These are phyloP conservation scores for Groenewaldozyma salmanticensis DNA, from an alignment of 805 yeast genomes.

Conservation along the genomic window DNA sequence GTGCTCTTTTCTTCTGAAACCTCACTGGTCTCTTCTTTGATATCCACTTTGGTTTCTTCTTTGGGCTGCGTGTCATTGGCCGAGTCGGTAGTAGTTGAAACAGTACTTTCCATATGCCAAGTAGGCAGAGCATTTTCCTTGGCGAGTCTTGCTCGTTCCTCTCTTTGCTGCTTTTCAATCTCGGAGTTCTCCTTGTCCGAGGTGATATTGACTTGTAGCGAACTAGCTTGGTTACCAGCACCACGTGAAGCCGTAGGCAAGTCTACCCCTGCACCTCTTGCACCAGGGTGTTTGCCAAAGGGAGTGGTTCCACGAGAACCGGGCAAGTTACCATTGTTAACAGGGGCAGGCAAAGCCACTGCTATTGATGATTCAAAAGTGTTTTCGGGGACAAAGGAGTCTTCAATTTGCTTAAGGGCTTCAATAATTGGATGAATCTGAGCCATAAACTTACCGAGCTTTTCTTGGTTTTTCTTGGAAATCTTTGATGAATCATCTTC, in stretches of 20 bases:
- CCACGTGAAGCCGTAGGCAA: conserved; percentile 29
- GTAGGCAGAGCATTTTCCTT: conserved; percentile 93
- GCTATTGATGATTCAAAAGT: conserved; percentile 79
- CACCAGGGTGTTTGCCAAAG: conserved; percentile 9
- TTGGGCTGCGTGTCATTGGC: not conserved
- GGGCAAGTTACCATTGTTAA: conserved; percentile 22
- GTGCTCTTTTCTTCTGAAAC: conserved; percentile 22
- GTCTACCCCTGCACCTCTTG: conserved; percentile 17
- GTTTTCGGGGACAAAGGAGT: conserved; percentile 72
- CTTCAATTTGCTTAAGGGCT: conserved; percentile 73
- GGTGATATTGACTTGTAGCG: conserved; percentile 78
- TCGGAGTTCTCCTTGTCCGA: conserved; percentile 77
- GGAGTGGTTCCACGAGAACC: conserved; percentile 4
- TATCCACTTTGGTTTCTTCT: not conserved
- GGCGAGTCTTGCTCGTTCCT: conserved; percentile 55
- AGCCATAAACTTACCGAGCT: conserved; percentile 73
- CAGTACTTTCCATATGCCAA: conserved; percentile 91
- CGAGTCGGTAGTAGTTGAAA: conserved; percentile 38
- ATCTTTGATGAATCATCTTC: conserved; percentile 87
- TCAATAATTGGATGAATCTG: conserved; percentile 84
- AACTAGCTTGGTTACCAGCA: conserved; percentile 46
- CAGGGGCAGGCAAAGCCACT: conserved; percentile 66
- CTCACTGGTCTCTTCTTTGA: conserved; percentile 1
- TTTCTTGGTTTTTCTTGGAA: conserved; percentile 71
- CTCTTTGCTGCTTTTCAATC: conserved; percentile 59